Base-by-base conservation (phyloP, 2,329 filamentous ascomycete species). In the Diaporthe humulicola region DNA sequence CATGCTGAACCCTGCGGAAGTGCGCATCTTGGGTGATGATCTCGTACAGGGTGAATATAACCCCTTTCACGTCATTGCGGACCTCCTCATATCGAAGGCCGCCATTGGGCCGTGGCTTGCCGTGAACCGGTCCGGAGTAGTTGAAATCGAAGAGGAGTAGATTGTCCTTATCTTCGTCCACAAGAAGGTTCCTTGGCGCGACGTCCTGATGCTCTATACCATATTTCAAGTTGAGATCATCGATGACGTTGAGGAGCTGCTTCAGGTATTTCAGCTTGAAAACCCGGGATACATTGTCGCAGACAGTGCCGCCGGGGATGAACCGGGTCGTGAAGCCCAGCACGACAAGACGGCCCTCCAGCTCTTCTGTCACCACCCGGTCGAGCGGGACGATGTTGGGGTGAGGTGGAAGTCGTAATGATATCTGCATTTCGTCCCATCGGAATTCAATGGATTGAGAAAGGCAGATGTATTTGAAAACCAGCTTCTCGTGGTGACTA, bases 201-300 rank as follows among this genome's bases (percentile, higher is more conserved):
- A 86, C 80, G 71, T 85, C 84, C 74, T 84, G 81, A 76, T 85
- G 84, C 58, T 77, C 76, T 56, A 85, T 80, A 40, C 83, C 82
- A 52, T 82, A 76, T 54, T 79, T 71, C 10, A 85, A 77, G 73
- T 85, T 85, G 36, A 85, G 76, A 52, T 81, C 80, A 71, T 86
- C 84, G 8, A 84, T 78, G 12, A 83, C 80, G 3, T 77, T 5
- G 0, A 79, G 81, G 1, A 86, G 80, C 73, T 86, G 84, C 40
- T 78, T 74, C 0, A 85, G 76, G 81, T 81, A 85, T 67, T 80
- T 48, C 1, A 86, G 77, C 74, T 78, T 80, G 69, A 85, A 86
- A 1, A 79, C 70, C 17, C 81, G 79, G 2, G 79, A 78, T 48
- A 54, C 76, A 70, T 80, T 82, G n/a, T 80, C 77, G 4, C 77